These are phyloP conservation scores for Rhizopogon vinicolor DNA, from an alignment of 768 basidiomycete species.

Conservation along the genomic window DNA sequence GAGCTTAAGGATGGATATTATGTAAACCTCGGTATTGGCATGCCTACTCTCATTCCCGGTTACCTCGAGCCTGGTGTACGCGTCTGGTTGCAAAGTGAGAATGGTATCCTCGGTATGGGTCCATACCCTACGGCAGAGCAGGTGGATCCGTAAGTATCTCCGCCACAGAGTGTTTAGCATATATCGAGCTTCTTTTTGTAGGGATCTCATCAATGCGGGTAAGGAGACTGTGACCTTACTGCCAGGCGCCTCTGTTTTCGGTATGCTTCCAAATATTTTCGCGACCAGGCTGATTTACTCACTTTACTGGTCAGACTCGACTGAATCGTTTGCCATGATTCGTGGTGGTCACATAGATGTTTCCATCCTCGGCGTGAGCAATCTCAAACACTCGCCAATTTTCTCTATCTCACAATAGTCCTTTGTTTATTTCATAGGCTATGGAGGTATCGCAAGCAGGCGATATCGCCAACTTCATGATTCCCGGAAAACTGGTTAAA, in stretches of 20 bases:
- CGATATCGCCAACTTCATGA: conserved; percentile 98
- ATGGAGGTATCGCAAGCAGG: conserved; percentile 94
- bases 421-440: conserved; percentile 43
- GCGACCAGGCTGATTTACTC: not conserved
- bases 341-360: conserved; percentile 94
- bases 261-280: conserved; percentile 34
- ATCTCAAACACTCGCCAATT: not conserved
- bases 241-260: conserved; percentile 89
- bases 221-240: conserved; percentile 93
- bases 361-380: conserved; percentile 82
- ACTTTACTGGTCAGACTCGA: conserved; percentile 53
- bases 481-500: conserved; percentile 90
- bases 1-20: conserved; percentile 87
- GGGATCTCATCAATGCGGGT: conserved; percentile 91
- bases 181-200: conserved; percentile 22
- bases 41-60: conserved; percentile 86
- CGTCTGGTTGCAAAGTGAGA: conserved; percentile 92
- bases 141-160: conserved; percentile 67
- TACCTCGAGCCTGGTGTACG: conserved; percentile 65
- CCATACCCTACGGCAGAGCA: conserved; percentile 83
- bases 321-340: conserved; percentile 97
- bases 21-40: conserved; percentile 87
- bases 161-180: not conserved
- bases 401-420: conserved; percentile 1
- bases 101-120: conserved; percentile 85